Percentiles rank a stretch among this genome's conserved stretches.
These are phyloP conservation scores for Fusarium succisae DNA, from an alignment of 2,329 filamentous ascomycete species.

Conservation along the genomic window DNA sequence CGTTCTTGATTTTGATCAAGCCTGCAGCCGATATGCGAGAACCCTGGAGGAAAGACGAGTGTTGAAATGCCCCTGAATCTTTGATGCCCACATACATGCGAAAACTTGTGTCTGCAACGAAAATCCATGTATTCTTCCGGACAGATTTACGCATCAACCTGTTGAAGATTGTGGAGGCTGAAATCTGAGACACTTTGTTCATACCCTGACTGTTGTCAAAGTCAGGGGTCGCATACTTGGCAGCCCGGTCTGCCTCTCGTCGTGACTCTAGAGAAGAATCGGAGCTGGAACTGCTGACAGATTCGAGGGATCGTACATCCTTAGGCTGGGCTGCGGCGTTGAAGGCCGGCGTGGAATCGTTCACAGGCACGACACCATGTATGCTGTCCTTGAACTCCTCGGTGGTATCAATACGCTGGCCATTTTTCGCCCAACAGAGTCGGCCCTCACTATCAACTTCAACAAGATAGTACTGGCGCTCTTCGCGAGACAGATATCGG, in stretches of 20 bases:
- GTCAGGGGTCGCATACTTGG: slow-evolving; percentile 72
- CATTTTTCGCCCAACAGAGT: slow-evolving; percentile 89
- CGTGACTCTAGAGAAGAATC: slow-evolving; percentile 54
- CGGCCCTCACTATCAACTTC: slow-evolving; percentile 77
- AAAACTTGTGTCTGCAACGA: slow-evolving; percentile 86
- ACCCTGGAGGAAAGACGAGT: slow-evolving; percentile 85
- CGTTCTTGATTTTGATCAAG: slow-evolving; percentile 84
- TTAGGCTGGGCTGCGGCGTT: slow-evolving; percentile 38
- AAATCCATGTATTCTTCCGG: slow-evolving; percentile 92
- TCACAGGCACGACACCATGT: slow-evolving; percentile 72
- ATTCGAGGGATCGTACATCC: slow-evolving; percentile 8
- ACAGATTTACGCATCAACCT: slow-evolving; percentile 81
- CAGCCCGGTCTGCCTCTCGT: slow-evolving; percentile 68
- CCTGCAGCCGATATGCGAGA: slow-evolving; percentile 78
- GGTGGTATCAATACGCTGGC: slow-evolving; percentile 78
- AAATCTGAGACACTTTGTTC: slow-evolving; percentile 68
- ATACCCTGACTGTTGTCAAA: slow-evolving; percentile 68
- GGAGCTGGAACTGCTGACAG: slow-evolving; percentile 44
- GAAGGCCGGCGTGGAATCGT: slow-evolving; percentile 68
- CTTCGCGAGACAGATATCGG: slow-evolving; percentile 83
- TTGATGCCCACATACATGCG: slow-evolving; percentile 92
- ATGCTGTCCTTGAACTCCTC: slow-evolving; percentile 81
- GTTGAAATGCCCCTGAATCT: slow-evolving; percentile 86
- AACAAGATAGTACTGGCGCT: slow-evolving; percentile 83
- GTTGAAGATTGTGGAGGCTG: slow-evolving; percentile 78